Conservation (phyloP, 2,329 filamentous ascomycete genomes). For the Diaporthe vaccinii region DNA sequence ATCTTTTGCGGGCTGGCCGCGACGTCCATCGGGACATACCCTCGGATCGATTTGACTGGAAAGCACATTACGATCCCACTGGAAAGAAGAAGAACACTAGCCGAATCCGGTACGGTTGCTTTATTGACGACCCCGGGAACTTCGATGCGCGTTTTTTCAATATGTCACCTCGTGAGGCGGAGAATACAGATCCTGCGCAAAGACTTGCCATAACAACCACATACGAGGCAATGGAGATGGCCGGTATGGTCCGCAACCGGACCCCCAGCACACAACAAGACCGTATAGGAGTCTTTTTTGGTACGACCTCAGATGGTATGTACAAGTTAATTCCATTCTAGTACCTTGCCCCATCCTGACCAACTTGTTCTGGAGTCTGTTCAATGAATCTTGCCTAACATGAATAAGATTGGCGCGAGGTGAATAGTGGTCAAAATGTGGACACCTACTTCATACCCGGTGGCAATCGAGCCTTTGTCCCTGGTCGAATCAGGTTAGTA, state of each 20-base stretch:
- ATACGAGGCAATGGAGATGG: constrained; percentile 52
- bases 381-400: constrained; percentile 32
- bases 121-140: constrained; percentile 16
- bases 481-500: constrained; percentile 50
- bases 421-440: constrained; percentile 63
- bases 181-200: constrained; percentile 38
- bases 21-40: constrained; percentile 44
- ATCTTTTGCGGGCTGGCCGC: constrained; percentile 40
- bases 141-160: constrained; percentile 40
- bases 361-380: constrained; percentile 42
- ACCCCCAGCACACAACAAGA: constrained; percentile 47
- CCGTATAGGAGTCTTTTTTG: constrained; percentile 75
- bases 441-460: constrained; percentile 44
- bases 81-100: constrained; percentile 61
- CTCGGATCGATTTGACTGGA: constrained; percentile 19
- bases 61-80: constrained; percentile 45
- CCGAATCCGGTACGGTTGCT: constrained; percentile 66
- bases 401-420: constrained; percentile 59
- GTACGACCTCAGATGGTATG: constrained; percentile 66
- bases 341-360: background rate
- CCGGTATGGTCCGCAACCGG: constrained; percentile 54
- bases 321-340: background rate
- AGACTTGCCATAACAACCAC: constrained; percentile 26
- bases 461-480: constrained; percentile 48
- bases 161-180: constrained; percentile 37